phyloP scores from a whole-genome alignment of 805 yeast genomes.

The baker's yeast (Saccharomyces cerevisiae) region DNA sequence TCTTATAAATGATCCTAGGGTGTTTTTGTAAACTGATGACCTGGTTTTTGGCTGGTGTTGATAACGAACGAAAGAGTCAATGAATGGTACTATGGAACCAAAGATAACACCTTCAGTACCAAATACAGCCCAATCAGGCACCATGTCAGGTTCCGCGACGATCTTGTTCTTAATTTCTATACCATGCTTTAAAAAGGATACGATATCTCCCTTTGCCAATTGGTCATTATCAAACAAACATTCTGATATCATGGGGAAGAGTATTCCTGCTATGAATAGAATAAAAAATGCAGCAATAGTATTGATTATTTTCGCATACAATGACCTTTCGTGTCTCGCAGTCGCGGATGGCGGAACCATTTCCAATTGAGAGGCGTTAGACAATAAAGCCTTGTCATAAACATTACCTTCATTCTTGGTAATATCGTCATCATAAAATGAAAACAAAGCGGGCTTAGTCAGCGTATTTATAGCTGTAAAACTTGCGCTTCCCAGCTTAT shows the following conservation, averaged over 20 bases:
- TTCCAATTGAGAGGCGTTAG: not conserved
- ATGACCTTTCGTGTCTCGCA: not conserved
- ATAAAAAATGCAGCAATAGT: constrained; percentile 13
- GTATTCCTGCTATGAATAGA: constrained; percentile 40
- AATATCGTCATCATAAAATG: constrained; percentile 38
- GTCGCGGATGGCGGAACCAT: not conserved
- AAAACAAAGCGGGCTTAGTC: constrained; percentile 42
- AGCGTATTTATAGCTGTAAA: constrained; percentile 34
- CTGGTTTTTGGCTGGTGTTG: constrained; percentile 7
- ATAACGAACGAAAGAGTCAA: constrained; percentile 19
- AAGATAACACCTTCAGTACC: constrained; percentile 46
- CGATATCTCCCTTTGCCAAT: not conserved
- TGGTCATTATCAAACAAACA: constrained; percentile 39
- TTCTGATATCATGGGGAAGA: constrained; percentile 44
- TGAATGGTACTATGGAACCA: constrained; percentile 43
- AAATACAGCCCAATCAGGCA: constrained; percentile 22
- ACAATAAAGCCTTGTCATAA: constrained; percentile 1
- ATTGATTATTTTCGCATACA: constrained; percentile 6
- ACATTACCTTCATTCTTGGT: constrained; percentile 22
- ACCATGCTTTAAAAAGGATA: not conserved
- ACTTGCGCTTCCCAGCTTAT: constrained; percentile 11
- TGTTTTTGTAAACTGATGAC: constrained; percentile 16
- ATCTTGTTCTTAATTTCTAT: not conserved
- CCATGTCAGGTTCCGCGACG: constrained; percentile 3
- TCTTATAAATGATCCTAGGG: constrained; percentile 47